Evolutionary conservation across 2,329 filamentous ascomycete species (phyloP), one percentile per base, ranked within the genome.

Genomic region (Paecilomyces sp.): DNA sequence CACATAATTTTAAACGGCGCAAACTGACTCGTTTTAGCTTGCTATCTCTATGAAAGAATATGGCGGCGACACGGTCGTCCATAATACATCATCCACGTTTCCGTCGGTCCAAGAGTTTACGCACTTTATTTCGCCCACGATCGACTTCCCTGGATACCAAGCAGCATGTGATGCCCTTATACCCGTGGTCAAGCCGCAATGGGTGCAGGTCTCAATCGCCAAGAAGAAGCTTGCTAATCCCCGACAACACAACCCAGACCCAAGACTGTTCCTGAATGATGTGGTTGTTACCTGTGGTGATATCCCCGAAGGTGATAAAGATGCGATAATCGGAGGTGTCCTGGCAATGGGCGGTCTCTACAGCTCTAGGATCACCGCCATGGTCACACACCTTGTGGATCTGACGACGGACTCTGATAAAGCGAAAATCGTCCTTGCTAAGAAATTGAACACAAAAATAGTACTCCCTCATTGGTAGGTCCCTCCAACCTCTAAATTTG

Each of bases 131-230:
- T 83, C 92, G 59, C 85, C 87, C 60, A 93, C 89, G 0, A 89
- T 91, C 74, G 92, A 99, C 72, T 99, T 99, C 67, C 87, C 90
- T n/a, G 86, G 93, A 68, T 97, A 94, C 72, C 80, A 85, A 61
- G 82, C 85, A 62, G 87, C 91, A 1, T 82, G 88, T 63, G 88
- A 91, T 55, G 80, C 85, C 64, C 88, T 96, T 82, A 88, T 94
- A 56, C 89, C 91, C 11, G 89, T 97, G 1, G 87, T 97, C 30
- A 92, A 87, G 64, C 86, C 90, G 3, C 79, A 84, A 59, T 99
- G 94, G 93, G 84, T 97, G 54, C 82, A 84, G 3, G 80, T 82
- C 25, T 94, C 89, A 3, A 74, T 96, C 1, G 74, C 80, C 24
- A 89, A 87, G 67, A 81, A 81, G 60, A 92, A 89, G 71, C 81